These are phyloP conservation scores for Hippophae rhamnoides DNA, from an alignment of 306 rosid genomes.

Conservation along the genomic window DNA sequence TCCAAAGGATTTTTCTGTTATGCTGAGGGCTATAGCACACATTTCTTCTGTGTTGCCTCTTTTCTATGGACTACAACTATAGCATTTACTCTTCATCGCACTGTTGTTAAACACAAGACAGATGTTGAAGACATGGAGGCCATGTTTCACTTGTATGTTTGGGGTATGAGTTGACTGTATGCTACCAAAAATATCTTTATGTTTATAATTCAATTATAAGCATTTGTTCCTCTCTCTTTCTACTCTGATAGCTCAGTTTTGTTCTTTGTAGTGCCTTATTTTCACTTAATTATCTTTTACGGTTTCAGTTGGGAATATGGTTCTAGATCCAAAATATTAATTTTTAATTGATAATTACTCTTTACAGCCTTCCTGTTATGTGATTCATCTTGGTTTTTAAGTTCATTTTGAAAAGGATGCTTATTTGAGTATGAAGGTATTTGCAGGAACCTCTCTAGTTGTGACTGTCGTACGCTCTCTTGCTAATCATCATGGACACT, in stretches of 20 bases:
- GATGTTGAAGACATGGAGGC: slow-evolving; percentile 98
- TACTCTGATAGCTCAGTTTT: slow-evolving; percentile 9
- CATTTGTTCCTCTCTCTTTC: slow-evolving; percentile 7
- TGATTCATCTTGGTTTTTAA: slow-evolving; percentile 7
- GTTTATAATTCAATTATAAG: neutral
- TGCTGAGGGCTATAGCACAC: slow-evolving; percentile 82
- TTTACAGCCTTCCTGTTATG: neutral
- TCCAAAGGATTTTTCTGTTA: slow-evolving; percentile 78
- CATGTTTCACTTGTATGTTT: slow-evolving; percentile 92
- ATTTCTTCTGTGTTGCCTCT: slow-evolving; percentile 96
- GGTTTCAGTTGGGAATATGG: neutral
- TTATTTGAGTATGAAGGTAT: slow-evolving; percentile 14
- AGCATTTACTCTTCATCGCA: slow-evolving; percentile 95
- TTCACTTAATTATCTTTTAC: neutral
- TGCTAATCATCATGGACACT: slow-evolving; percentile 49
- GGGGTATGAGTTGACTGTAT: slow-evolving; percentile 57
- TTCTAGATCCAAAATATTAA: neutral
- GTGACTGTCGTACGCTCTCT: slow-evolving; percentile 82
- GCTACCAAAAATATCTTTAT: neutral
- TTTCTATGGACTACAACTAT: slow-evolving; percentile 97
- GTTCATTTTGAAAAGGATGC: slow-evolving; percentile 9
- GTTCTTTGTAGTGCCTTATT: neutral
- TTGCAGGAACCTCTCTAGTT: slow-evolving; percentile 74
- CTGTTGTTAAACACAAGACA: slow-evolving; percentile 87
- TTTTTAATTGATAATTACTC: neutral